These are phyloP conservation scores for Alternaria solani DNA, from an alignment of 2,329 filamentous ascomycete species.

Conservation along the genomic window DNA sequence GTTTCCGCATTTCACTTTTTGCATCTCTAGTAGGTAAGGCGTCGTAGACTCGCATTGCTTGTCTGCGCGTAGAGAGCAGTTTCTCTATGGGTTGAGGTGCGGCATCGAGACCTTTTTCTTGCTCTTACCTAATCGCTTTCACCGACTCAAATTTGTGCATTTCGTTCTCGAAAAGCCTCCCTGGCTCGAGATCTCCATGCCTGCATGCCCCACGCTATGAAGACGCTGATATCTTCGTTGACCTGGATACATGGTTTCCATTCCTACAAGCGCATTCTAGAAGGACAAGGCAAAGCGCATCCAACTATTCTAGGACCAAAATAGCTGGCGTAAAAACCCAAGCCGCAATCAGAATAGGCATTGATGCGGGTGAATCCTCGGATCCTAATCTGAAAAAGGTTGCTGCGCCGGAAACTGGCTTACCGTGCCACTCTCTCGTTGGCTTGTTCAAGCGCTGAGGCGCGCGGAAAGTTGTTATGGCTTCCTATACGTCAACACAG, in stretches of 20 bases:
- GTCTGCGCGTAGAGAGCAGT: neutral
- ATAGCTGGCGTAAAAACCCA: neutral
- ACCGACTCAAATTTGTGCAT: neutral
- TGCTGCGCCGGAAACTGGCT: neutral
- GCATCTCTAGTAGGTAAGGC: neutral
- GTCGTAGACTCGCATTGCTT: neutral
- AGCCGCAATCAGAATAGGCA: neutral
- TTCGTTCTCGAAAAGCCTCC: neutral
- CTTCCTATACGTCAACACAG: neutral
- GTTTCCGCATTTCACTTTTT: neutral
- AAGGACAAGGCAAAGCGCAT: neutral
- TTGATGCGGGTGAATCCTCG: neutral
- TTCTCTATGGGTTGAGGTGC: neutral
- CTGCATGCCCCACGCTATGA: too few relatives aligned
- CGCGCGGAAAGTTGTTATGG: conserved; percentile 4
- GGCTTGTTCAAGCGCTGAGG: conserved; percentile 15
- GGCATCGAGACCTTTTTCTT: neutral
- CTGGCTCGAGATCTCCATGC: neutral
- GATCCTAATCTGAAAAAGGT: conserved; percentile 1
- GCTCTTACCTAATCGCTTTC: neutral
- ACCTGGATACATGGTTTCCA: neutral
- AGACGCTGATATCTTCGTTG: neutral
- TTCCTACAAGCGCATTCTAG: conserved; percentile 2
- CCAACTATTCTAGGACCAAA: neutral
- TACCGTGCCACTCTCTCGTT: conserved; percentile 4